Percentiles rank a stretch among this genome's conserved stretches.
Conservation (phyloP, 306 rosid genomes). For the Acacia melanoxylon region DNA sequence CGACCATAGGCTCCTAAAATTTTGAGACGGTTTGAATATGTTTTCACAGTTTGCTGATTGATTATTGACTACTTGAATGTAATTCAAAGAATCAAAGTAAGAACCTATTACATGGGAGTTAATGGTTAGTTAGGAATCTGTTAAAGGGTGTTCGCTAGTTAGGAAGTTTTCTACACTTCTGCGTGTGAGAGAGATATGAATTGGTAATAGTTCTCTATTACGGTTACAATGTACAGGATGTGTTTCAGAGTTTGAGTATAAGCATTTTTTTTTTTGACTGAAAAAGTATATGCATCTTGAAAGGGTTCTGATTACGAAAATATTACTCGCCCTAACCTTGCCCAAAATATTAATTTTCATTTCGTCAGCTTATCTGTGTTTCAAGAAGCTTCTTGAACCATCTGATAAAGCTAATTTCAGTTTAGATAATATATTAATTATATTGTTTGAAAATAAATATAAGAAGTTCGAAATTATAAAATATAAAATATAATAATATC, state of each 20-base stretch:
- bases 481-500: too few species aligned
- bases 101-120: background rate
- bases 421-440: background rate
- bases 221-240: background rate
- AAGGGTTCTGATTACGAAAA: background rate
- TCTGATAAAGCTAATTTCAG: background rate
- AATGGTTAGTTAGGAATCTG: background rate
- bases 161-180: background rate
- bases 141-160: background rate
- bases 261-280: background rate
- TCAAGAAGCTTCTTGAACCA: background rate
- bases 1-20: background rate
- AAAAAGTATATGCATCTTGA: background rate
- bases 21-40: background rate
- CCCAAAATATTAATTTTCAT: background rate
- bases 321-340: background rate
- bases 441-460: background rate
- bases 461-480: too few species aligned
- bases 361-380: background rate
- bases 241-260: conserved; percentile 7
- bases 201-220: background rate
- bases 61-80: background rate
- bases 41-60: conserved; percentile 10
- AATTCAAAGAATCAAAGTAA: background rate
- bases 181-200: background rate